These are phyloP conservation scores for Plasmodium chabaudi DNA, from an alignment of 169 alveolate genomes.

Conservation along the genomic window DNA sequence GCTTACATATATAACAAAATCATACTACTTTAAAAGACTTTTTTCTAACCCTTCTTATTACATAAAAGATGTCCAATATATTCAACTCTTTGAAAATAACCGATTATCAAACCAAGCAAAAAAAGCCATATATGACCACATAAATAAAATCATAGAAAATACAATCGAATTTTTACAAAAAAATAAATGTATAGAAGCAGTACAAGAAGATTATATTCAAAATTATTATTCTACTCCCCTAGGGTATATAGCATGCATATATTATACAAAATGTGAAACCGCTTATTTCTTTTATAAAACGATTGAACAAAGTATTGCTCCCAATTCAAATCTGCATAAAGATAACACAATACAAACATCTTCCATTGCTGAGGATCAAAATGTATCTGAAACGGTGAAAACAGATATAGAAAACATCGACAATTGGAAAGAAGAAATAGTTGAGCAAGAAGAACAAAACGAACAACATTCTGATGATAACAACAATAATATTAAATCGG, in stretches of 20 bases:
- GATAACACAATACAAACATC: background rate
- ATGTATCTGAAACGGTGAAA: background rate
- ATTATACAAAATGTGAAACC: conserved; percentile 51
- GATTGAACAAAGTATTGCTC: conserved; percentile 2
- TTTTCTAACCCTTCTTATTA: conserved; percentile 85
- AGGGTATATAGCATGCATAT: conserved; percentile 39
- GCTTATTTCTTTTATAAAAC: conserved; percentile 24
- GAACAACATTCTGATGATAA: conserved; percentile 7
- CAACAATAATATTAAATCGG: conserved; percentile 77
- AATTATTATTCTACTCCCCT: conserved; percentile 28
- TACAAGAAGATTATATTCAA: conserved; percentile 30
- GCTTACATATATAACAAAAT: conserved; percentile 89
- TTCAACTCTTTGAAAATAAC: conserved; percentile 72
- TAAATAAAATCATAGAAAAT: conserved; percentile 42
- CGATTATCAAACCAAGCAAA: conserved; percentile 31
- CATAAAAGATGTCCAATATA: conserved; percentile 71
- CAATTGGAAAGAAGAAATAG: background rate
- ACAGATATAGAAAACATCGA: background rate
- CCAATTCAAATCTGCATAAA: background rate
- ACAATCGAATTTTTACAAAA: conserved; percentile 21
- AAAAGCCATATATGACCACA: conserved; percentile 41
- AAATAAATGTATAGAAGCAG: conserved; percentile 44
- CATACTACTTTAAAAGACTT: conserved; percentile 87
- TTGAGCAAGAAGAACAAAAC: background rate
- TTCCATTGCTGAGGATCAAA: background rate